phyloP scores from a whole-genome alignment of 2,329 filamentous ascomycete genomes.

The Penicillium olsonii region DNA sequence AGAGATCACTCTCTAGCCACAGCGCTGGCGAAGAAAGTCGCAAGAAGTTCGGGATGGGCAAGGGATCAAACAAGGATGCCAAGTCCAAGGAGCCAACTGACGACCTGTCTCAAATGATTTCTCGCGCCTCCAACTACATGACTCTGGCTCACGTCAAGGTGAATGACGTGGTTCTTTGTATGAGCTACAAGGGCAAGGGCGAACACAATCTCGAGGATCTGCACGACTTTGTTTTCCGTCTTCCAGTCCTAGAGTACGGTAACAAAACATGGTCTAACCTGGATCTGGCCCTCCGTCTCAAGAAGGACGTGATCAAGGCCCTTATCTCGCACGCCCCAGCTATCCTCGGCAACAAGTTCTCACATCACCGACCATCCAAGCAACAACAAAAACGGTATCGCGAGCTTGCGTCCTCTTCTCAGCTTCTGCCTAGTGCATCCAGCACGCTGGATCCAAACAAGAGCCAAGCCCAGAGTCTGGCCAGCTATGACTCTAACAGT shows the following conservation, averaged over 20 bases:
- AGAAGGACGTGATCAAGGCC: constrained; percentile 91
- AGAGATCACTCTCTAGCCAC: constrained; percentile 39
- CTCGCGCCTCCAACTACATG: constrained; percentile 94
- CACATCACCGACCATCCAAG: constrained; percentile 78
- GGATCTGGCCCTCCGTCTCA: constrained; percentile 86
- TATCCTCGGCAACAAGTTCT: constrained; percentile 97
- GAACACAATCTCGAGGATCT: constrained; percentile 96
- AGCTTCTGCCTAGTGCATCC: constrained; percentile 56
- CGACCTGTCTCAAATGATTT: constrained; percentile 95
- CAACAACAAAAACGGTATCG: constrained; percentile 77
- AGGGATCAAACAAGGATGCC: constrained; percentile 48
- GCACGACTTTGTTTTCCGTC: constrained; percentile 94
- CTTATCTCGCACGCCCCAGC: constrained; percentile 93
- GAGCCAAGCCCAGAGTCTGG: constrained; percentile 35
- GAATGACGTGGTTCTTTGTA: constrained; percentile 88
- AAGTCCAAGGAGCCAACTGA: constrained; percentile 71
- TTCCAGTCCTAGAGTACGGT: constrained; percentile 90
- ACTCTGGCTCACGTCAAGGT: constrained; percentile 94
- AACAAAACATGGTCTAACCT: constrained; percentile 99
- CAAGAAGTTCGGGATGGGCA: constrained; percentile 53
- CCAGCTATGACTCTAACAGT: constrained; percentile 41
- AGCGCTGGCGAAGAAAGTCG: constrained; percentile 37
- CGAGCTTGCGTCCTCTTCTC: constrained; percentile 78
- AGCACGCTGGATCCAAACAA: constrained; percentile 27
- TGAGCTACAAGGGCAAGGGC: constrained; percentile 95